Percentiles rank a stretch among this genome's conserved stretches.
Evolutionary conservation across 1,139 yeast genomes (phyloP).

Genomic region (Chernovozyma aurita): DNA sequence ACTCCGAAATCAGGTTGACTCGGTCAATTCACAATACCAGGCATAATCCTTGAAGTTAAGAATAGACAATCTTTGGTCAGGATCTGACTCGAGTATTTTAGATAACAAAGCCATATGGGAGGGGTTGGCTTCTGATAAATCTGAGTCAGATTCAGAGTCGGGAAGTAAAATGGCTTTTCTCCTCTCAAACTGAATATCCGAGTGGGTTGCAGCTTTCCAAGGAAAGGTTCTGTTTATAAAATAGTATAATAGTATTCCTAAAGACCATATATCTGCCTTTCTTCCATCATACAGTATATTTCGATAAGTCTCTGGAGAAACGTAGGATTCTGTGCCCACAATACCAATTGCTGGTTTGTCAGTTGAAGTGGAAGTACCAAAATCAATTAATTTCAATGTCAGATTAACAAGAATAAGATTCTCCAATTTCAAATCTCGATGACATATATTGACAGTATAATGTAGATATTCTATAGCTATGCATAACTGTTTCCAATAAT

Average conservation of each 20-base stretch:
- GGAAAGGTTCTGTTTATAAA: conserved; percentile 25
- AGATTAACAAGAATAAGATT: conserved; percentile 28
- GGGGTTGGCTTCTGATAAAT: background rate
- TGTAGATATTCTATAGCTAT: conserved; percentile 33
- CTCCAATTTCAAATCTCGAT: conserved; percentile 41
- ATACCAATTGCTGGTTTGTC: conserved; percentile 32
- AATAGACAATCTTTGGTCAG: conserved; percentile 11
- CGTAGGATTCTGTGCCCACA: conserved; percentile 45
- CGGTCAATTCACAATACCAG: conserved; percentile 3
- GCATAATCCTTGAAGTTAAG: conserved; percentile 3
- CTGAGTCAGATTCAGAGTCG: background rate
- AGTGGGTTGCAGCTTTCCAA: conserved; percentile 32
- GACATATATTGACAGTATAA: conserved; percentile 22
- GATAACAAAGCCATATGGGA: background rate
- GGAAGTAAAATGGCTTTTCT: background rate
- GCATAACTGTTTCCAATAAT: conserved; percentile 34
- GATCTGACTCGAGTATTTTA: conserved; percentile 9
- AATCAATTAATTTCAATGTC: conserved; percentile 36
- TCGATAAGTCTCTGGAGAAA: conserved; percentile 46
- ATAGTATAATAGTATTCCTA: conserved; percentile 40
- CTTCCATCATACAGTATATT: conserved; percentile 36
- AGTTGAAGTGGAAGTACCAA: conserved; percentile 24
- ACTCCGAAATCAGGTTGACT: conserved; percentile 4
- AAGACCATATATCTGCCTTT: conserved; percentile 46
- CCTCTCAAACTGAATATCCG: conserved; percentile 11